Evolutionary conservation across 106 monocot species (phyloP).

Genomic region (Allium fistulosum): DNA sequence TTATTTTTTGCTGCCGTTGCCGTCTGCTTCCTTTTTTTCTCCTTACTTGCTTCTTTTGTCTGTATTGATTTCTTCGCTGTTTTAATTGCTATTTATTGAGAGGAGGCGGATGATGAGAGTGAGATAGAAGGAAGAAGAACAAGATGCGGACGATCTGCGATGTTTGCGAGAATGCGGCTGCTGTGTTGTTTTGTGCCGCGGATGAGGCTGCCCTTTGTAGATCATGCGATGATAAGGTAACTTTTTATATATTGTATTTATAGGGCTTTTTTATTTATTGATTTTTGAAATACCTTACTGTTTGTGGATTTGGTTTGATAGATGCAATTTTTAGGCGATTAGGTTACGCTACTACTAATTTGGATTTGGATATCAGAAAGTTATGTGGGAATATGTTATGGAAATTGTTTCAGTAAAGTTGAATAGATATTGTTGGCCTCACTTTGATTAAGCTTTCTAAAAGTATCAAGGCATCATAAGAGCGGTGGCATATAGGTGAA

Average conservation of each 20-base stretch:
- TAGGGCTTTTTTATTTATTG: neutral
- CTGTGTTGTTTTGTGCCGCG: conserved; percentile 86
- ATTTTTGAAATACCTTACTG: neutral
- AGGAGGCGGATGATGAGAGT: neutral
- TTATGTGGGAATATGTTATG: no score
- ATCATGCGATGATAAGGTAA: conserved; percentile 83
- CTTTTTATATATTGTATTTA: neutral
- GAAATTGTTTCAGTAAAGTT: no score
- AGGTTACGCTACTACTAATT: neutral
- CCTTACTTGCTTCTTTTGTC: no score
- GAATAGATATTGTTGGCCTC: no score
- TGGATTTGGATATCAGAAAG: neutral
- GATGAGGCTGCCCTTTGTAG: conserved; percentile 90
- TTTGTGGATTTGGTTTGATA: neutral
- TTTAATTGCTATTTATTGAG: neutral
- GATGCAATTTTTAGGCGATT: neutral
- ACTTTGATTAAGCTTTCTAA: no score
- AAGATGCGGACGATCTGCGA: conserved; percentile 88
- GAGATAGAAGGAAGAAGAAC: neutral
- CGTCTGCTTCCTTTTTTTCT: neutral
- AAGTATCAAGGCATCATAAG: no score
- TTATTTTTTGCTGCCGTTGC: neutral
- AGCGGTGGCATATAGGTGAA: no score
- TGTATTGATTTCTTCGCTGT: no score
- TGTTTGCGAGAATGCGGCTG: conserved; percentile 87